Conservation (phyloP, 805 yeast genomes). For the Maudiozyma pseudohumilis region DNA sequence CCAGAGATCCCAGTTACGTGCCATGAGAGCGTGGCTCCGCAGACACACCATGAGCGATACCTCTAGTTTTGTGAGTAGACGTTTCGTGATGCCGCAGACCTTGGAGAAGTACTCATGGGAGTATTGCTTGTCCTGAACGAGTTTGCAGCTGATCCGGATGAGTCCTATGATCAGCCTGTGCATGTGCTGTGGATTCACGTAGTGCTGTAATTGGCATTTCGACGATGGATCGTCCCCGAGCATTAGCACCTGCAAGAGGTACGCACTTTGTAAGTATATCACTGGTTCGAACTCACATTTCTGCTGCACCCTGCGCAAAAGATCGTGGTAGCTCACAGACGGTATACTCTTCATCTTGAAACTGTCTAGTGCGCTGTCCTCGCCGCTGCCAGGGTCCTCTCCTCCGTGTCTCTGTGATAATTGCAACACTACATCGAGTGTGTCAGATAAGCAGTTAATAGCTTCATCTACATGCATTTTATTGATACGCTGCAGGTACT, state of each 20-base stretch:
- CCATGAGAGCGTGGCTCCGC: slow-evolving; percentile 14
- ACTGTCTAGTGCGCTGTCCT: too few species aligned
- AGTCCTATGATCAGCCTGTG: slow-evolving; percentile 38
- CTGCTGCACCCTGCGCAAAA: slow-evolving; percentile 21
- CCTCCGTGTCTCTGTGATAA: neutral
- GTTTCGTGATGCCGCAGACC: slow-evolving; percentile 37
- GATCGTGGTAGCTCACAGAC: slow-evolving; percentile 16
- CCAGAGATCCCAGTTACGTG: slow-evolving; percentile 11
- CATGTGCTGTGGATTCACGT: slow-evolving; percentile 29
- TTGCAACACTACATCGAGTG: neutral
- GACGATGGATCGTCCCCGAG: slow-evolving; percentile 7
- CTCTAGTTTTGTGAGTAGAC: slow-evolving; percentile 21
- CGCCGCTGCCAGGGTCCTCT: too few species aligned
- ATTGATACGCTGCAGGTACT: neutral
- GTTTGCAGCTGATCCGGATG: slow-evolving; percentile 37
- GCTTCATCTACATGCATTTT: slow-evolving; percentile 2
- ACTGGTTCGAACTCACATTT: slow-evolving; percentile 24
- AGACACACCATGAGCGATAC: slow-evolving; percentile 15
- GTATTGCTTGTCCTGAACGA: slow-evolving; percentile 38
- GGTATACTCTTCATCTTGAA: slow-evolving; percentile 27
- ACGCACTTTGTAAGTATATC: slow-evolving; percentile 21
- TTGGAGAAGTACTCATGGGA: slow-evolving; percentile 38
- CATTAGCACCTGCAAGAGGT: slow-evolving; percentile 17
- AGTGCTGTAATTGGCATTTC: slow-evolving; percentile 14
- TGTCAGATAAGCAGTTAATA: slow-evolving; percentile 4